Base-by-base conservation (phyloP, 2,329 filamentous ascomycete genomes). In the Ophiocordyceps unilateralis region DNA sequence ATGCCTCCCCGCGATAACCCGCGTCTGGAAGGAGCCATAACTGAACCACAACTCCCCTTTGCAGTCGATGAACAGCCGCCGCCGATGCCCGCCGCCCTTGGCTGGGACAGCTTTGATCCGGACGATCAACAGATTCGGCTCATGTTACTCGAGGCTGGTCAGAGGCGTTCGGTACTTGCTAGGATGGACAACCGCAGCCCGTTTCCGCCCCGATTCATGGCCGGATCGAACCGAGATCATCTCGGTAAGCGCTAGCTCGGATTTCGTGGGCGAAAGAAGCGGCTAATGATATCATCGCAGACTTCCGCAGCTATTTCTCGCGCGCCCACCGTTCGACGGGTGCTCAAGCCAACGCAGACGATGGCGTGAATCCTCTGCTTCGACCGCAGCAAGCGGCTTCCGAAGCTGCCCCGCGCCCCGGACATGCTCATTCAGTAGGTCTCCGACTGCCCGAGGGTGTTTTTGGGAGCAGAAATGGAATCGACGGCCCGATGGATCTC, bases 291-390 rank as follows among this genome's bases (percentile, higher is more conserved):
- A 20, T n/a, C 22, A 7, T 32, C 39, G 12, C 30, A 62, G 67
- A 72, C 45, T 71, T 72, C 52, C 63, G 67, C 38, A 69, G 59
- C 49, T 68, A 66, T 46, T 67, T 61, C 67, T 61, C 61, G 20
- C 59, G 74, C 49, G 62, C 68, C 47, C 71, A 77, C 51, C 68
- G 75, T 44, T 59, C 70, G 43, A 68, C 68, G 40, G 65, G 63
- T 19, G 66, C 72, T 26, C 63, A 73, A 42, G 69, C 73, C 44
- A 69, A 69, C 23, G 70, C 73, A 28, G 86, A 94, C 49, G 88
- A 95, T 56, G 87, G 86, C 4, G 70, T 78, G 20, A 95, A 96
- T 55, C 89, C 89, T 38, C 69, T 96, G 12, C 74, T 96, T 43
- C 81, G 87, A 49, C 80, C 84, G 39, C 60, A 56, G 40, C 62